Conservation (phyloP, 805 yeast species). For the Cyberlindnera xishuangbannaensis region DNA sequence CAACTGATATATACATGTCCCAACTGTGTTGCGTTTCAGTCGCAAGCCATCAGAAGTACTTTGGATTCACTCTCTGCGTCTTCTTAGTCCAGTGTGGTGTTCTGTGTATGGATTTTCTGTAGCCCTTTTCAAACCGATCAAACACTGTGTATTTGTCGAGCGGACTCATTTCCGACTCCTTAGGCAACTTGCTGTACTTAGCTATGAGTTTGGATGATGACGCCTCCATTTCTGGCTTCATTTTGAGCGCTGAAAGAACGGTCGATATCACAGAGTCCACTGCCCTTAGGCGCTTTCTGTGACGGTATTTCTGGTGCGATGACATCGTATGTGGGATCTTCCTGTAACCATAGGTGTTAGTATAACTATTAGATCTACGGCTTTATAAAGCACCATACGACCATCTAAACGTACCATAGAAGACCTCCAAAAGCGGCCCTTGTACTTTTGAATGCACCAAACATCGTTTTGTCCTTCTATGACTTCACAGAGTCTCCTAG, state of each 20-base stretch:
- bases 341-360: conserved; percentile 35
- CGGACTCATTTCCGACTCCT: conserved; percentile 73
- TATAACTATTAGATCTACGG: conserved; percentile 3
- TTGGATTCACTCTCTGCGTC: conserved; percentile 76
- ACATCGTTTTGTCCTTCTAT: conserved; percentile 34
- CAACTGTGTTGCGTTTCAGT: too few species aligned
- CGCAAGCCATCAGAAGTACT: conserved; percentile 21
- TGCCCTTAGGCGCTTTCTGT: conserved; percentile 71
- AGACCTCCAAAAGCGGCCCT: conserved; percentile 61
- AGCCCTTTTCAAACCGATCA: conserved; percentile 64
- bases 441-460: conserved; percentile 68
- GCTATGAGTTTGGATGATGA: conserved; percentile 12
- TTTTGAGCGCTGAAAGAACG: conserved; percentile 44
- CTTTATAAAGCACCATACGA: background rate
- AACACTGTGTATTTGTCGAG: conserved; percentile 85
- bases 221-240: conserved; percentile 14
- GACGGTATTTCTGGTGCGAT: conserved; percentile 72
- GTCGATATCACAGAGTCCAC: conserved; percentile 78
- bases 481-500: background rate
- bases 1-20: too few species aligned
- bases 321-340: conserved; percentile 78
- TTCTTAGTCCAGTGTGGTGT: conserved; percentile 90
- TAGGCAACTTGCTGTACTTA: conserved; percentile 54
- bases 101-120: conserved; percentile 83
- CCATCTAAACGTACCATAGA: conserved; percentile 44